Conservation (phyloP, 257 asterid genomes). For the Solanum commersonii region DNA sequence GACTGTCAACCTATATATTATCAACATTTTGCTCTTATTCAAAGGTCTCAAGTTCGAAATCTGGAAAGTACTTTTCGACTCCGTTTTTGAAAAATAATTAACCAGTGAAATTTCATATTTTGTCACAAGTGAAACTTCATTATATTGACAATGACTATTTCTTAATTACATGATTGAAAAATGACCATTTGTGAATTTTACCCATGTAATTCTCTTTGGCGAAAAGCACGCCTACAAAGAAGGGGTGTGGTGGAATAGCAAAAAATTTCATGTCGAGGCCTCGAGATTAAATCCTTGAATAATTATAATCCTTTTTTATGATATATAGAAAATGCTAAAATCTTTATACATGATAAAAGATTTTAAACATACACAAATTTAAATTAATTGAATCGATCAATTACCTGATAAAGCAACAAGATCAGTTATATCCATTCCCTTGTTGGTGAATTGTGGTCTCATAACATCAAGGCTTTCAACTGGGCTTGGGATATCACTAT, state of each 20-base stretch:
- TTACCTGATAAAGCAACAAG: conserved; percentile 30
- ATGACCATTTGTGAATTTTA: background rate
- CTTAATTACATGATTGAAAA: background rate
- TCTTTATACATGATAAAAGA: background rate
- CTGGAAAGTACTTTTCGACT: too few relatives aligned
- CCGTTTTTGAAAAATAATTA: background rate
- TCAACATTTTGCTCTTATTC: background rate
- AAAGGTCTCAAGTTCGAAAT: background rate
- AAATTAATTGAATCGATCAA: background rate
- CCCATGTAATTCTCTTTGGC: background rate
- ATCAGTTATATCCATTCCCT: conserved; percentile 20
- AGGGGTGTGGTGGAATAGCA: background rate
- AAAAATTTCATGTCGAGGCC: accelerated
- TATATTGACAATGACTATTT: too few relatives aligned
- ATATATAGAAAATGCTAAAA: background rate
- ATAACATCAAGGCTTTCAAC: background rate
- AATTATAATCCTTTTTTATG: too few relatives aligned
- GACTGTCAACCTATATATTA: background rate
- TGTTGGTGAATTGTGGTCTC: conserved; percentile 4
- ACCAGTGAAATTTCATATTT: background rate
- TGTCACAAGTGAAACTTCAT: background rate
- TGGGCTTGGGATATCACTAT: conserved; percentile 13
- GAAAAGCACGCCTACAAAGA: background rate
- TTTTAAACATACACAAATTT: accelerated
- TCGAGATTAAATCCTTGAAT: too few relatives aligned